These are phyloP conservation scores for Aspergillus kassunensis DNA, from an alignment of 495 filamentous ascomycete species.

Conservation along the genomic window DNA sequence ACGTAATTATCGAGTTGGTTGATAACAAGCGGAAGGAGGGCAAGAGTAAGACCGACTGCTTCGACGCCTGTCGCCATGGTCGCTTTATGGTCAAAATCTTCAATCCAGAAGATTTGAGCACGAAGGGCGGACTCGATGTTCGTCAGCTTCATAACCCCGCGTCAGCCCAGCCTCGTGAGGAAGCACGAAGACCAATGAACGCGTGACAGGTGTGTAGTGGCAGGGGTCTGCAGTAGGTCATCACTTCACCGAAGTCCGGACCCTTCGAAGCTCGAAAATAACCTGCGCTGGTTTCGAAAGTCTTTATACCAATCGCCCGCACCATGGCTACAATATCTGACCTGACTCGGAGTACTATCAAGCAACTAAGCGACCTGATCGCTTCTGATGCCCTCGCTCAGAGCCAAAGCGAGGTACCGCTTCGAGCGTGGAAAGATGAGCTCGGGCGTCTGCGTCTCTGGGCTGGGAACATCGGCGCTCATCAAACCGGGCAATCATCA, in stretches of 20 bases:
- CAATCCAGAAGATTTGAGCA: not conserved
- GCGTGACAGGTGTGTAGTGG: too few species aligned
- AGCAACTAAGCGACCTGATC: not conserved
- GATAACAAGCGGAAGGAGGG: slow-evolving; percentile 14
- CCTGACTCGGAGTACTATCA: not conserved
- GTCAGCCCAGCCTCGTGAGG: not conserved
- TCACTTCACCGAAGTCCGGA: too few species aligned
- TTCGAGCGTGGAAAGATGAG: slow-evolving; percentile 27
- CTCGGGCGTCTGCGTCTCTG: slow-evolving; percentile 39
- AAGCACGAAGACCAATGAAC: not conserved
- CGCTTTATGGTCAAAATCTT: not conserved
- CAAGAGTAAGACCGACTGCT: slow-evolving; percentile 22
- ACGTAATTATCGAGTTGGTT: not conserved
- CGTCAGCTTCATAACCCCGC: not conserved
- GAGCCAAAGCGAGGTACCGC: slow-evolving; percentile 6
- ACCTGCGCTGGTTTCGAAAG: too few species aligned
- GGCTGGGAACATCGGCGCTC: slow-evolving; percentile 45
- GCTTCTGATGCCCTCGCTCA: not conserved
- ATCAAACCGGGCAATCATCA: slow-evolving; percentile 36
- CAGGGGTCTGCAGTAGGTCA: too few species aligned
- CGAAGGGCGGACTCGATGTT: not conserved
- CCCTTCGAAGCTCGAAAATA: not conserved
- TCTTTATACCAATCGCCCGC: too few species aligned
- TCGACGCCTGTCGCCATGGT: slow-evolving; percentile 5
- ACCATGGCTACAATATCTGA: not conserved